A percentile compares a stretch with the other conserved stretches of the same genome.
These are phyloP conservation scores for Clausena lansium DNA, from an alignment of 345 rosid genomes.

Conservation along the genomic window DNA sequence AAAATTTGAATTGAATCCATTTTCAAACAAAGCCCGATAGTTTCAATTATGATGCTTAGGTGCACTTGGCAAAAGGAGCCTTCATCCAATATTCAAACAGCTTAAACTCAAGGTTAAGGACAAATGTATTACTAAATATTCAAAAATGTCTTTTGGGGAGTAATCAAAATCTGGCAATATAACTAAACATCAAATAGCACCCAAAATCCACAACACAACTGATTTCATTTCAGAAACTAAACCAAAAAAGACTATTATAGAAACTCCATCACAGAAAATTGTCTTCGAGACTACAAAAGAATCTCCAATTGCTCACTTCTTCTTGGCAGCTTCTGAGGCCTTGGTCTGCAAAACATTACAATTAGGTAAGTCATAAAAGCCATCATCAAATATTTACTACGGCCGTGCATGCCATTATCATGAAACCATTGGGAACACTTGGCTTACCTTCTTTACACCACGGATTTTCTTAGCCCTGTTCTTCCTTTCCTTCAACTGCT, in stretches of 20 bases:
- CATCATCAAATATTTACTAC: not conserved
- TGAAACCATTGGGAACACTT: not conserved
- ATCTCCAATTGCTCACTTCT: constrained; percentile 47
- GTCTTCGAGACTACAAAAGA: constrained; percentile 5
- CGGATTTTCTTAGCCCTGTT: constrained; percentile 93
- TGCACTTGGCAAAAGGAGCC: no score
- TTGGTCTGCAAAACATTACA: constrained; percentile 54
- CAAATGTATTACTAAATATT: constrained; percentile 8
- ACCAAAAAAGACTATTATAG: constrained; percentile 18
- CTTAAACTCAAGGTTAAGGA: not conserved
- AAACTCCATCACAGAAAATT: constrained; percentile 13
- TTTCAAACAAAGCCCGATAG: no score
- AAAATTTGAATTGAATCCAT: no score
- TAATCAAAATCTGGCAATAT: constrained; percentile 17
- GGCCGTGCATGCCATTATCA: not conserved
- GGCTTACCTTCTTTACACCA: constrained; percentile 89
- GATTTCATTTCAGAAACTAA: constrained; percentile 21
- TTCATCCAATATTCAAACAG: no score
- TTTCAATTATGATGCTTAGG: no score
- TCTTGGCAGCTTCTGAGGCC: constrained; percentile 89
- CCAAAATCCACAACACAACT: constrained; percentile 12
- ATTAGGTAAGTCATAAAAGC: not conserved
- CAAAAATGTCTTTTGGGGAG: constrained; percentile 7
- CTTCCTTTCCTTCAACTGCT: constrained; percentile 94
- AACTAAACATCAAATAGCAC: constrained; percentile 11